These are phyloP conservation scores for Alternaria sp. DNA, from an alignment of 2,329 filamentous ascomycete species.

Conservation along the genomic window DNA sequence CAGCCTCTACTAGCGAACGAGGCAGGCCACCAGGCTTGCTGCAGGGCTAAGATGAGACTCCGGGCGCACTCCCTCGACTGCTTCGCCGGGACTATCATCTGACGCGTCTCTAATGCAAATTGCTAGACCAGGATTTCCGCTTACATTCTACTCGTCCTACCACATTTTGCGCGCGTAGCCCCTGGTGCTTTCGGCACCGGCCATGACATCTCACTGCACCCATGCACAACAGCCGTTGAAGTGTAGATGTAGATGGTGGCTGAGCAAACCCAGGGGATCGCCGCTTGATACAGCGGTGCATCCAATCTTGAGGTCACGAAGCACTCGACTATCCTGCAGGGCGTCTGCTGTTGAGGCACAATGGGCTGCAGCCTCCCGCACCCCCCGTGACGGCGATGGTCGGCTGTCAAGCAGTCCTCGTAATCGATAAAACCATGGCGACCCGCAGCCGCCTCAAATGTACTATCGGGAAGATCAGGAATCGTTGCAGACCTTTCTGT, in stretches of 20 bases:
- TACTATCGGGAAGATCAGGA: slow-evolving; percentile 37
- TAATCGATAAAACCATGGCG: slow-evolving; percentile 38
- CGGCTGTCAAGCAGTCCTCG: slow-evolving; percentile 37
- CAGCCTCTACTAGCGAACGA: slow-evolving; percentile 16
- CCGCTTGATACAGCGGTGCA: slow-evolving; percentile 28
- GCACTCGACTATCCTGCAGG: slow-evolving; percentile 38
- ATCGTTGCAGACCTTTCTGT: slow-evolving; percentile 26
- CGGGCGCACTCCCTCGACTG: slow-evolving; percentile 22
- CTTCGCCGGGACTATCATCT: slow-evolving; percentile 39
- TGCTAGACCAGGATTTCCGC: slow-evolving; percentile 32
- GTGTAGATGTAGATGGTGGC: slow-evolving; percentile 45
- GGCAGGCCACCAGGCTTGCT: slow-evolving; percentile 29
- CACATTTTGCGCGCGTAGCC: slow-evolving; percentile 24
- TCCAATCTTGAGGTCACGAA: slow-evolving; percentile 39
- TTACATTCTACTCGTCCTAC: slow-evolving; percentile 35
- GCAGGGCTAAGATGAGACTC: slow-evolving; percentile 37
- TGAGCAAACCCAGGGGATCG: slow-evolving; percentile 36
- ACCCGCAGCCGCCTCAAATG: slow-evolving; percentile 43
- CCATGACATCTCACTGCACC: slow-evolving; percentile 36
- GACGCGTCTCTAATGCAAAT: slow-evolving; percentile 34
- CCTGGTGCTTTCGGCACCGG: slow-evolving; percentile 29
- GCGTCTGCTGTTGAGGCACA: slow-evolving; percentile 39
- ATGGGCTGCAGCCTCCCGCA: slow-evolving; percentile 46
- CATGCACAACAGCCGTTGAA: slow-evolving; percentile 46
- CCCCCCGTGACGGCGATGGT: slow-evolving; percentile 39